Evolutionary conservation across 2,329 filamentous ascomycete species (phyloP), one percentile per base, ranked within the genome.

Genomic region (Pseudocercospora crystallina): DNA sequence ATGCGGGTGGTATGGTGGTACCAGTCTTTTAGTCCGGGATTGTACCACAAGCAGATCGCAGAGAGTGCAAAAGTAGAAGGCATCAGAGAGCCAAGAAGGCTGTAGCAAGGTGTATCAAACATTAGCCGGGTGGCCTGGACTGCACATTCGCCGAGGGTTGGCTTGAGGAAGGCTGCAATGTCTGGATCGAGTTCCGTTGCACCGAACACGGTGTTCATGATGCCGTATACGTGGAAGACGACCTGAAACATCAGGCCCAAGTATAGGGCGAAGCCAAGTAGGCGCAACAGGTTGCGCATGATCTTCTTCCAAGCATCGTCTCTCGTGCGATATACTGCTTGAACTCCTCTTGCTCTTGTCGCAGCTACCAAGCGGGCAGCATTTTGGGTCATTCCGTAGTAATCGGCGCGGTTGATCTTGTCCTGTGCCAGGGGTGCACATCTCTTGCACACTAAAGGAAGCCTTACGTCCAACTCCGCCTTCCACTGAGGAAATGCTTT

Each of bases 361-460:
- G 89, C 84, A 73, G 95, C 83, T 76, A 89, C 84, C 54, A 86
- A 81, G 43, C 86, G 79, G 30, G 95, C 51, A 30, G 55, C 57
- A 43, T 66, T 64, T 39, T 63, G 52, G 13, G 63, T 62, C 34
- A 64, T 57, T 39, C 62, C 64, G 47, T 64, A 63, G 46, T 65
- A 64, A 46, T 69, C 65, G 42, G 64, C 61, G 10, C 59, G 53
- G 37, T 69, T 59, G 47, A 69, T 63, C 49, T 59, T 58, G 50
- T 47, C 43, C 56, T 86, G 81, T 15, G 92, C 91, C 54, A 77
- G 82, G 5, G 85, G 86, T 57, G 88, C 86, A 70, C 94, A 99
- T 39, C 82, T 76, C 56, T 80, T 80, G 73, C 94, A 99, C 51
- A 96, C 86, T 65, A 94, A 90, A 0, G 94, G 94, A 65, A 96